Conservation (phyloP, 1,284 basidiomycete species). For the Puccinia novopanici region DNA sequence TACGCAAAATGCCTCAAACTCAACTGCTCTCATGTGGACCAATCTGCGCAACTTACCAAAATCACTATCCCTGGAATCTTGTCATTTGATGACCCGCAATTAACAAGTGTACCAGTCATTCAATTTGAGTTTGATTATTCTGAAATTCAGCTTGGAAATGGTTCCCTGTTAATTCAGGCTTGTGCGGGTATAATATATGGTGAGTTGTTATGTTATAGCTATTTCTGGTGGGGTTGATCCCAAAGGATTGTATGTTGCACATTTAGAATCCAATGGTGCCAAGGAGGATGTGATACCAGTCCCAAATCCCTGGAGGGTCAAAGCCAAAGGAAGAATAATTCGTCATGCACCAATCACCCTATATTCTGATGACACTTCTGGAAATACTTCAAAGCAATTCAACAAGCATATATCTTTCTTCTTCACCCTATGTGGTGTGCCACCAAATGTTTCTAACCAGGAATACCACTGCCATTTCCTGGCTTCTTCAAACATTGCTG, state of each 20-base stretch:
- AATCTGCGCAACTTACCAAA: not conserved
- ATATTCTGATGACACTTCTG: constrained; percentile 63
- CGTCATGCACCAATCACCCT: constrained; percentile 59
- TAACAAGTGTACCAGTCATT: not conserved
- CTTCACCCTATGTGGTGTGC: constrained; percentile 59
- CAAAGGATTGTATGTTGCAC: not conserved
- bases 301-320: constrained; percentile 41
- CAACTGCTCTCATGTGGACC: not conserved
- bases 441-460: constrained; percentile 46
- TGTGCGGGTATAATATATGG: not conserved
- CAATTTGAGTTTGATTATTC: not conserved
- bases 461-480: constrained; percentile 28
- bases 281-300: not conserved
- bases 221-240: no score
- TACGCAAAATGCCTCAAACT: not conserved
- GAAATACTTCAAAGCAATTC: constrained; percentile 62
- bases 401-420: no score
- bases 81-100: not conserved
- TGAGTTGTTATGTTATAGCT: not conserved
- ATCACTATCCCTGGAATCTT: not conserved
- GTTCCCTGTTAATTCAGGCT: not conserved
- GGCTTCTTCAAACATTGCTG: not conserved
- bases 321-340: no score
- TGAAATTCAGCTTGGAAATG: not conserved
- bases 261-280: not conserved